Percentiles rank a stretch among this genome's conserved stretches.
Conservation (phyloP, 2,329 filamentous ascomycete genomes). For the Berkeleyomyces basicola region DNA sequence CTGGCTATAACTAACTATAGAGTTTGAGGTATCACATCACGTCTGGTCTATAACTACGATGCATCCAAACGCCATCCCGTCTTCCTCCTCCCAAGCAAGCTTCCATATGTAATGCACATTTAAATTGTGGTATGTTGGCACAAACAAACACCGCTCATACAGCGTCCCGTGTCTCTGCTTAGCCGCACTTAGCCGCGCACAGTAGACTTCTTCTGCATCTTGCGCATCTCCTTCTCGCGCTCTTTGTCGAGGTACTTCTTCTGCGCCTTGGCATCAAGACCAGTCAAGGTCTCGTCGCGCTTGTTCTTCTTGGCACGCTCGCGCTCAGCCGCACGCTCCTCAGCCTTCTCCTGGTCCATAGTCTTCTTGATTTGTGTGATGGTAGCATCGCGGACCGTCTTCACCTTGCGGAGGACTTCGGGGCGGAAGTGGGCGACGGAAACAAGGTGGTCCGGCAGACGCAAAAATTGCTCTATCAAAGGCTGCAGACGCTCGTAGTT, state of each 20-base stretch:
- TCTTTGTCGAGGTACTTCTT: slow-evolving; percentile 74
- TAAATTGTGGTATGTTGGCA: background rate
- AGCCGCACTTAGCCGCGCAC: slow-evolving; percentile 27
- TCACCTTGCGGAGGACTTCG: slow-evolving; percentile 76
- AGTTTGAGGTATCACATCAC: no score
- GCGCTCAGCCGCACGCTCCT: slow-evolving; percentile 55
- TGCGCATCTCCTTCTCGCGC: slow-evolving; percentile 53
- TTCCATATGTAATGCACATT: background rate
- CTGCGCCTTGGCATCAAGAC: slow-evolving; percentile 65
- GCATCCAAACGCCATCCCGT: background rate
- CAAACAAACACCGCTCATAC: background rate
- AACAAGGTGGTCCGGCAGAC: slow-evolving; percentile 69
- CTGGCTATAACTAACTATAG: no score
- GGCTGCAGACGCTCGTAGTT: slow-evolving; percentile 51
- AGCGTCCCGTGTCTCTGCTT: background rate
- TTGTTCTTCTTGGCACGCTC: slow-evolving; percentile 75
- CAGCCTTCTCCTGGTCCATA: slow-evolving; percentile 64
- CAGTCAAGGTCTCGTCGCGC: slow-evolving; percentile 64
- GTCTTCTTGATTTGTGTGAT: slow-evolving; percentile 63
- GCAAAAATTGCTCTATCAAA: slow-evolving; percentile 67
- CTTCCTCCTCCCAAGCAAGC: background rate
- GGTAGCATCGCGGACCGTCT: slow-evolving; percentile 61
- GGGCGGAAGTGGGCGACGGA: slow-evolving; percentile 68
- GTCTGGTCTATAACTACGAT: no score
- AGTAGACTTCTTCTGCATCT: slow-evolving; percentile 37